Evolutionary conservation across 768 basidiomycete genomes (phyloP).

Genomic region (Pisolithus orientalis): DNA sequence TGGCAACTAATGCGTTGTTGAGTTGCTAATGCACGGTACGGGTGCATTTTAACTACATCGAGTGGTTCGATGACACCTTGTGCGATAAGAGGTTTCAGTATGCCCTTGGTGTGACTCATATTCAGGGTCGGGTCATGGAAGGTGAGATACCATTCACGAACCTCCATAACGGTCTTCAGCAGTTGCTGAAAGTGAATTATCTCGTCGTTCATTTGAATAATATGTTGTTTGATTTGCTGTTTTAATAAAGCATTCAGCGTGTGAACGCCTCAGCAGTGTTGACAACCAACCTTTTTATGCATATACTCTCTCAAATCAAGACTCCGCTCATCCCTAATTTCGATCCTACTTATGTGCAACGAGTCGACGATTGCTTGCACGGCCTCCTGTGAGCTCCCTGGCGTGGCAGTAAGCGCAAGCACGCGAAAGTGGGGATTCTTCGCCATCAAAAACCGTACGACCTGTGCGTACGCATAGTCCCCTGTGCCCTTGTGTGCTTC

Average conservation of each 20-base stretch:
- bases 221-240: conserved; percentile 71
- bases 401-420: conserved; percentile 92
- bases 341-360: conserved; percentile 90
- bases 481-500: conserved; percentile 95
- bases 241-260: conserved; percentile 1
- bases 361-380: conserved; percentile 89
- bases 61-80: conserved; percentile 41
- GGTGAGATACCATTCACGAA: conserved; percentile 26
- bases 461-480: conserved; percentile 86
- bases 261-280: not conserved
- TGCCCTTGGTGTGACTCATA: conserved; percentile 18
- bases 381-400: conserved; percentile 78
- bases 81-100: conserved; percentile 29
- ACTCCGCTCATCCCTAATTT: conserved; percentile 88
- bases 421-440: conserved; percentile 93
- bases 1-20: conserved; percentile 33
- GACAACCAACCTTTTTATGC: conserved; percentile 66
- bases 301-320: conserved; percentile 82
- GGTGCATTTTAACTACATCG: conserved; percentile 62
- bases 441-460: conserved; percentile 85
- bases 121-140: not conserved
- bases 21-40: conserved; percentile 49
- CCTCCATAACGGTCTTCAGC: conserved; percentile 70
- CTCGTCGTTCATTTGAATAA: conserved; percentile 66
- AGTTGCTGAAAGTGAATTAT: conserved; percentile 61